Conservation (phyloP, 345 rosid genomes). For the Populus davidiana region DNA sequence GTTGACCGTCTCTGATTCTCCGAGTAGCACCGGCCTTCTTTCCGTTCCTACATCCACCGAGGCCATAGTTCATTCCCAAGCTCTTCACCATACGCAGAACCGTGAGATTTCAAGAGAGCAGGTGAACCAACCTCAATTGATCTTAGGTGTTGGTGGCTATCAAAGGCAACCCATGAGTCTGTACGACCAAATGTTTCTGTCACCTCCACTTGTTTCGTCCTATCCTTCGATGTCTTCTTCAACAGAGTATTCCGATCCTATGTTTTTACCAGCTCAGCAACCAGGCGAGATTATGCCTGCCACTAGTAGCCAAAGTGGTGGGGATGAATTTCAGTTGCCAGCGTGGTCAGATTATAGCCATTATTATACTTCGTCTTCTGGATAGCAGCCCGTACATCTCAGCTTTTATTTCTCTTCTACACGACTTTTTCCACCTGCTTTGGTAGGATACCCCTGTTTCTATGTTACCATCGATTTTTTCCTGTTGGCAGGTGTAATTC, state of each 20-base stretch:
- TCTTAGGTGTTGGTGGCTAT: constrained; percentile 19
- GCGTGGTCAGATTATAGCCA: constrained; percentile 28
- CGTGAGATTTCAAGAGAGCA: constrained; percentile 12
- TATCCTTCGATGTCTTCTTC: constrained; percentile 16
- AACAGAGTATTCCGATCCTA: constrained; percentile 16
- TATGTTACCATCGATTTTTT: too few species aligned
- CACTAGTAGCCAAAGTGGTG: neutral
- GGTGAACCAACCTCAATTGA: constrained; percentile 3
- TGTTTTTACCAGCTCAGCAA: constrained; percentile 7
- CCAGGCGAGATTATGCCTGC: constrained; percentile 9
- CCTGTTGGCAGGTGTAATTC: too few species aligned
- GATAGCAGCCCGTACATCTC: neutral
- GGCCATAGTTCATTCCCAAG: constrained; percentile 25
- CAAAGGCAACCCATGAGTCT: constrained; percentile 23
- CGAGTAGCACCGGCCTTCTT: constrained; percentile 21
- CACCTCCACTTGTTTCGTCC: constrained; percentile 33
- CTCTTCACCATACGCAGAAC: neutral
- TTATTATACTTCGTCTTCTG: constrained; percentile 23
- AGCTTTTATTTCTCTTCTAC: neutral
- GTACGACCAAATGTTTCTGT: constrained; percentile 40
- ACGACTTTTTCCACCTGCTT: neutral
- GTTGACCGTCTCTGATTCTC: constrained; percentile 36
- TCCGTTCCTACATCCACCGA: constrained; percentile 31
- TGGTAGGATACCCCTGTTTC: neutral
- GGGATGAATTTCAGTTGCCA: neutral